These are phyloP conservation scores for Penicillium waksmanii DNA, from an alignment of 495 filamentous ascomycete species.

Conservation along the genomic window DNA sequence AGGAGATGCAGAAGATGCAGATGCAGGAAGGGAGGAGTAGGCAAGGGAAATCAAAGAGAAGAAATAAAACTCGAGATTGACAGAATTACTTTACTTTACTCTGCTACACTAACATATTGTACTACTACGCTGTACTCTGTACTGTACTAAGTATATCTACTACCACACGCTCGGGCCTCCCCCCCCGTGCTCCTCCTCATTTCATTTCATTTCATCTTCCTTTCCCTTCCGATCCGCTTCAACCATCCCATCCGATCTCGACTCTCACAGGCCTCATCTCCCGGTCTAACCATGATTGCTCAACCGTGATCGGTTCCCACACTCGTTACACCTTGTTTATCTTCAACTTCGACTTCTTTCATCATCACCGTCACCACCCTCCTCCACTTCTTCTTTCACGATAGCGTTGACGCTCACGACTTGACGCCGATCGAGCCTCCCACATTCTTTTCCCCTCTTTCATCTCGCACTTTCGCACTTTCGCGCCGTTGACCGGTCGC, in stretches of 20 bases:
- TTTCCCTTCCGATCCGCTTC: slow-evolving; percentile 13
- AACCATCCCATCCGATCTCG: slow-evolving; percentile 16
- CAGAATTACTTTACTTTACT: background rate
- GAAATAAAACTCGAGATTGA: too few species aligned
- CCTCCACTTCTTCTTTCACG: slow-evolving; percentile 26
- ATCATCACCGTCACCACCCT: too few species aligned
- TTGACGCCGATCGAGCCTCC: slow-evolving; percentile 45
- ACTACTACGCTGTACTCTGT: background rate
- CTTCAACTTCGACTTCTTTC: slow-evolving; percentile 8
- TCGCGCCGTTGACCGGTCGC: slow-evolving; percentile 33
- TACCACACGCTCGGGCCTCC: background rate
- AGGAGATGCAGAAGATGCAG: background rate
- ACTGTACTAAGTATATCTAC: background rate
- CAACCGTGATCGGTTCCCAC: slow-evolving; percentile 16
- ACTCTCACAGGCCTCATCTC: slow-evolving; percentile 6
- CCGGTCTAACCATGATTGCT: slow-evolving; percentile 33
- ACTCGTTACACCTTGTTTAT: slow-evolving; percentile 19
- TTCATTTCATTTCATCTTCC: background rate
- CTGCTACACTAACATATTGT: background rate
- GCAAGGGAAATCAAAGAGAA: too few species aligned
- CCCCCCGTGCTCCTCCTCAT: slow-evolving; percentile 3
- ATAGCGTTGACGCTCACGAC: slow-evolving; percentile 44
- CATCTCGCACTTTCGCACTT: slow-evolving; percentile 19
- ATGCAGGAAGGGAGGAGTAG: background rate
- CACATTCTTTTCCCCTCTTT: slow-evolving; percentile 30